Evolutionary conservation across 2,329 filamentous ascomycete genomes (phyloP), one percentile per base, ranked within the genome.

Genomic region (Microdochium bolleyi): DNA sequence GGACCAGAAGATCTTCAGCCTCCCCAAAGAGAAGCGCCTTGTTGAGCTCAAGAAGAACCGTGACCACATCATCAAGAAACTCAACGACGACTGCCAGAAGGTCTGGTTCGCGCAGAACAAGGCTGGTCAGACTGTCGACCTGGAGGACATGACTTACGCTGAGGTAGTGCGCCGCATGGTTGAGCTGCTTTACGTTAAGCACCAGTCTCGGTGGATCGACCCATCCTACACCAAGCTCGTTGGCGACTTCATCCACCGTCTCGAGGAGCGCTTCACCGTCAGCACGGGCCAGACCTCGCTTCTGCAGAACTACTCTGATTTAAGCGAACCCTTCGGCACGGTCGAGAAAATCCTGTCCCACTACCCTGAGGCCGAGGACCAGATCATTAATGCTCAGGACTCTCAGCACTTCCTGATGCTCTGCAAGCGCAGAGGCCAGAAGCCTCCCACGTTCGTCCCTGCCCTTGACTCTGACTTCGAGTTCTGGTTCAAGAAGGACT

Each of bases 401-500:
- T 91, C 96, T 10, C 94, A 99, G 73, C 88, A 97, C 73, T 97
- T 99, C 79, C 73, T 99, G 52, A 79, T 95, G 32, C 84, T 99
- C 46, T 97, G 92, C 78, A 86, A 94, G 73, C 86, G 91, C 37
- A 89, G 88, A 49, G 87, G 87, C 41, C 94, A 99, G 77, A 99
- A 99, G 80, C 94, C 94, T 2, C 89, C 95, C 25, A 94, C 92
- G 1, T 99, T 99, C 67, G 92, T 99, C 27, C 94, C 94, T 4
- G 79, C 88, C n/a, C 79, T 99, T 22, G 94, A 99, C 63, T 91
- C 95, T 57, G 96, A 92, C 67, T 99, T 99, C 60, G 94, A 99
- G 68, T 96, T 95, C 74, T 99, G 90, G 77, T 99, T 99, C 86
- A 99, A 99, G 84, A 99, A 99, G 77, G 94, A 99, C 70, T 99